Base-by-base conservation (phyloP, 106 monocot species). In the Phalaenopsis aphrodite region DNA sequence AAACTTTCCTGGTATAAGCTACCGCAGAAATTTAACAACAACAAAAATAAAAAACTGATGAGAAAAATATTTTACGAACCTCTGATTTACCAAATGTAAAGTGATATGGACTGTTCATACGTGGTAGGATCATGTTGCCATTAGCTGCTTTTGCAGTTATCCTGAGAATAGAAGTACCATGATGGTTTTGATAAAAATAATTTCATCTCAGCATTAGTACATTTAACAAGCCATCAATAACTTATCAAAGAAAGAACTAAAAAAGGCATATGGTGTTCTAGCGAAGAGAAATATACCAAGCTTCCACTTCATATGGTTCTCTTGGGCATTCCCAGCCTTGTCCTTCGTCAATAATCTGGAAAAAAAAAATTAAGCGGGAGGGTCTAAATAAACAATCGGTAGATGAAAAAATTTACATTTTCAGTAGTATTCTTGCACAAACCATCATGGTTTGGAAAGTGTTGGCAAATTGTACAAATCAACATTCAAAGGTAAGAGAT, bases 241-340 rank as follows among this genome's bases (percentile, higher is more conserved):
- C 42, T 16, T 36, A 45, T 56, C 42, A 69, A 45, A 61, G 36
- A 61, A 55, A 69, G 42, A 39, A 41, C 19, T 47, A 24, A 17
- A 15, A 80, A 23, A 58, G 9, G 78, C 47, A 48, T 58, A 77
- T 5, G 56, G 4, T 8, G 37, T 8, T 30, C 11, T 61, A 66
- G 64, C 18, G 43, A 24, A 42, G n/a, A 77, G 7, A 66, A 19
- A 82, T 42, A 72, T 73, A 95, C 99, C 93, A 74, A 82, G 99
- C 79, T 87, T 85, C 87, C 23, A 95, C 91, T 93, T 99, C 99
- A 87, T 99, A 99, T 83, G 89, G 99, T 77, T 89, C 91, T 84
- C 99, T 88, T 79, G 95, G 99, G 69, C 91, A 87, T 84, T 99
- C 99, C 99, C 99, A 99, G n/a, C 99, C 95, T 85, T 91, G 83